Conservation (phyloP, 257 asterid genomes). For the Scutellaria galericulata region DNA sequence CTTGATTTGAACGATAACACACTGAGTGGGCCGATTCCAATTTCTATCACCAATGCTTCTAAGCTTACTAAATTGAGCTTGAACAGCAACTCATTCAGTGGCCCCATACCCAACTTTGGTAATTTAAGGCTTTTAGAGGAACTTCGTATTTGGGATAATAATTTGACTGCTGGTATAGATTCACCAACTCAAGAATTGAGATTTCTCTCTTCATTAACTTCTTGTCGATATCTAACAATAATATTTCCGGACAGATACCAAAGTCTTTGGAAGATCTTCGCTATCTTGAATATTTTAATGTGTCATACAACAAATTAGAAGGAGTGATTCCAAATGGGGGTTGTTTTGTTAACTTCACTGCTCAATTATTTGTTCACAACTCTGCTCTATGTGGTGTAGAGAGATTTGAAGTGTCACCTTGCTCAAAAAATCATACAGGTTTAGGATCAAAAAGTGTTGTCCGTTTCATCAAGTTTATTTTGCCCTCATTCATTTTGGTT, state of each 20-base stretch:
- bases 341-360: slow-evolving; percentile 5
- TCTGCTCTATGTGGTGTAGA: slow-evolving; percentile 5
- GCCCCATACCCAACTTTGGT: too few relatives aligned
- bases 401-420: slow-evolving; percentile 2
- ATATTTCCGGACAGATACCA: background rate
- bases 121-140: too few relatives aligned
- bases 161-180: too few relatives aligned
- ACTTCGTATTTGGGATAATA: too few relatives aligned
- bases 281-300: background rate
- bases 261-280: background rate
- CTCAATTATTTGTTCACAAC: slow-evolving; percentile 11
- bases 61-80: too few relatives aligned
- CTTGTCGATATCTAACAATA: too few relatives aligned
- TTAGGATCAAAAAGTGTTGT: background rate
- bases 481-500: background rate
- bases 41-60: too few relatives aligned
- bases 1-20: background rate
- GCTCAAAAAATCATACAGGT: background rate
- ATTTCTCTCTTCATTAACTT: too few relatives aligned
- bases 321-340: slow-evolving; percentile 14
- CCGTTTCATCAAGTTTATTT: background rate
- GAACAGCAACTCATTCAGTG: too few relatives aligned
- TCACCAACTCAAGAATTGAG: too few relatives aligned
- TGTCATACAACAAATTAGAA: background rate
- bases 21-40: background rate